Base-by-base conservation (phyloP, 495 filamentous ascomycete genomes). In the Xylona heveae region DNA sequence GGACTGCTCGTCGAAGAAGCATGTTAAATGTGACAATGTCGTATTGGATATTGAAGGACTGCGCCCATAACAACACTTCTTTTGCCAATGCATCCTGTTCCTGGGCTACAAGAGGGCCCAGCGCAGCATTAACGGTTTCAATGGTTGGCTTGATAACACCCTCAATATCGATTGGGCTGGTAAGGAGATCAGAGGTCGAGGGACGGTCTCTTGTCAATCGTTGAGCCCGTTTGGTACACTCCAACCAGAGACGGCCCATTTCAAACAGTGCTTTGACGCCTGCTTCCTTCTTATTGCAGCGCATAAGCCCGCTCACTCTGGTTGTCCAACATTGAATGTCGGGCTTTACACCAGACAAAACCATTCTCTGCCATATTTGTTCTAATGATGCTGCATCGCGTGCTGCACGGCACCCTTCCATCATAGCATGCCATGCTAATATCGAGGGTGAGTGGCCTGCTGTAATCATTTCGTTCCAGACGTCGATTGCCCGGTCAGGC, bases 11-110 rank as follows among this genome's bases (percentile, higher is more conserved):
- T 5, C 57, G 52, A 17, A 84, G 54, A 6, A 80, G 56, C 3
- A 58, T 69, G 50, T 83, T 84, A 54, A 68, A 83, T 8, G 77
- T 80, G 33, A 53, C 50, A 21, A 61, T 48, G 42, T 78, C 64
- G 12, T 70, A 68, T 21, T 53, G 32, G 28, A 84, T 62, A 18
- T 54, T 57, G 25, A 72, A 64, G 3, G 41, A 45, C 5, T 42
- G 44, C 1, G 72, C 74, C 67, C 71, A 78, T 7, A 38, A 33
- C 6, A 83, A 51, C 3, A 81, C 48, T 6, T 53, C 47, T 6
- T 52, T 38, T 27, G 63, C 59, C 13, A 51, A 44, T 4, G 56
- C 45, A 19, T 38, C 32, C 17, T 53, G 51, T 17, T 58, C 28
- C 22, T 59, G 46, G 6, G 50, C 44, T 0, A 57, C 40, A 1